Conservation (phyloP, 495 filamentous ascomycete species). For the Penicillium roqueforti region DNA sequence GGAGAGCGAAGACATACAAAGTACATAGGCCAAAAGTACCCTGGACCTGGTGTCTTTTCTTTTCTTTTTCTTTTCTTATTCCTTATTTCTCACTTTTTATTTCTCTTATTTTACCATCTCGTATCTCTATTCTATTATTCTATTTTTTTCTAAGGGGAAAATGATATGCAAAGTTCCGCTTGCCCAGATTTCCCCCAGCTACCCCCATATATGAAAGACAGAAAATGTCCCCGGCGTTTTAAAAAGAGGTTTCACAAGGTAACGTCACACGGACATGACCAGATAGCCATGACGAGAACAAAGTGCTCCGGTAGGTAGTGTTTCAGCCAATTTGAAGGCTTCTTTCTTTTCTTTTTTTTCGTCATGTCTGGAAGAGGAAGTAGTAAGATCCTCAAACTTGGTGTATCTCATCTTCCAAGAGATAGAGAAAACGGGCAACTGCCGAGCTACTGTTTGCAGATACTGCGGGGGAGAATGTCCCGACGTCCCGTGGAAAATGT, state of each 20-base stretch:
- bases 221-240: constrained; percentile 20
- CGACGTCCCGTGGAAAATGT: constrained; percentile 26
- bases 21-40: constrained; percentile 2
- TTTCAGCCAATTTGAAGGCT: constrained; percentile 17
- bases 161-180: constrained; percentile 31
- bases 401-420: background rate
- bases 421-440: constrained; percentile 9
- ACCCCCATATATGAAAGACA: constrained; percentile 12
- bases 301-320: constrained; percentile 14
- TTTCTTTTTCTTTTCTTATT: constrained; percentile 7
- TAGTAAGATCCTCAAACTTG: background rate
- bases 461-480: constrained; percentile 14
- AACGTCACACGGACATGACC: constrained; percentile 36
- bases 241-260: constrained; percentile 34
- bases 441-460: constrained; percentile 27
- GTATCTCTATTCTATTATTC: constrained; percentile 2
- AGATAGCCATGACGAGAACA: constrained; percentile 27
- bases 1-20: constrained; percentile 2
- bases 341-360: background rate
- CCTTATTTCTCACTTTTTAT: constrained; percentile 4
- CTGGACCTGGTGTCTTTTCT: constrained; percentile 2
- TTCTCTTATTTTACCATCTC: constrained; percentile 4
- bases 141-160: constrained; percentile 22
- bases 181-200: constrained; percentile 15
- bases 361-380: background rate